Evolutionary conservation across 768 basidiomycete genomes (phyloP).

Genomic region (Suillus lakei): DNA sequence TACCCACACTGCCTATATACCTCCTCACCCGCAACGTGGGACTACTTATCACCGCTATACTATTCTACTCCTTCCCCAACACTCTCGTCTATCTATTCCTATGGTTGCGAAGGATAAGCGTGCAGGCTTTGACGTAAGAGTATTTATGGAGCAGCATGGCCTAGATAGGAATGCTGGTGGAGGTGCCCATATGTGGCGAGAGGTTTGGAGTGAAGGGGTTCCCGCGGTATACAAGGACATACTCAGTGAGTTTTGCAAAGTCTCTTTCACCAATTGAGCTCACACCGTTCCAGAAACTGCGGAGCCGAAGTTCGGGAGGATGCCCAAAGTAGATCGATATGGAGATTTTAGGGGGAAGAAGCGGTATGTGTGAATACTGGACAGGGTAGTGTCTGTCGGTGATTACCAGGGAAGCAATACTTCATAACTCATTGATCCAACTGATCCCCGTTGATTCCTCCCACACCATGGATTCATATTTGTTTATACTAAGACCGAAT

Average conservation of each 20-base stretch:
- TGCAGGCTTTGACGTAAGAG: conserved; percentile 66
- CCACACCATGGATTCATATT: neutral
- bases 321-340: conserved; percentile 36
- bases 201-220: conserved; percentile 72
- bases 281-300: conserved; percentile 18
- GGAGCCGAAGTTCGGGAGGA: conserved; percentile 31
- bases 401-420: neutral
- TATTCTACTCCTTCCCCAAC: conserved; percentile 75
- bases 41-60: conserved; percentile 92
- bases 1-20: conserved; percentile 76
- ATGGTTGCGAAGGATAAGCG: conserved; percentile 52
- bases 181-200: conserved; percentile 85
- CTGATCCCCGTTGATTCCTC: neutral
- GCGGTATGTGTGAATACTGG: conserved; percentile 24
- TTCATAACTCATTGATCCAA: neutral
- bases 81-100: conserved; percentile 50
- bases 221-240: conserved; percentile 66
- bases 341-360: conserved; percentile 33
- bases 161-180: conserved; percentile 62
- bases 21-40: conserved; percentile 91
- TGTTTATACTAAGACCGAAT: neutral
- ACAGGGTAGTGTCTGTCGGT: neutral
- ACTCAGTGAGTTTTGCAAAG: conserved; percentile 56
- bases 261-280: neutral
- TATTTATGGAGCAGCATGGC: conserved; percentile 60